Base-by-base conservation (phyloP, 2,329 filamentous ascomycete genomes). In the Fusarium abutilonis region DNA sequence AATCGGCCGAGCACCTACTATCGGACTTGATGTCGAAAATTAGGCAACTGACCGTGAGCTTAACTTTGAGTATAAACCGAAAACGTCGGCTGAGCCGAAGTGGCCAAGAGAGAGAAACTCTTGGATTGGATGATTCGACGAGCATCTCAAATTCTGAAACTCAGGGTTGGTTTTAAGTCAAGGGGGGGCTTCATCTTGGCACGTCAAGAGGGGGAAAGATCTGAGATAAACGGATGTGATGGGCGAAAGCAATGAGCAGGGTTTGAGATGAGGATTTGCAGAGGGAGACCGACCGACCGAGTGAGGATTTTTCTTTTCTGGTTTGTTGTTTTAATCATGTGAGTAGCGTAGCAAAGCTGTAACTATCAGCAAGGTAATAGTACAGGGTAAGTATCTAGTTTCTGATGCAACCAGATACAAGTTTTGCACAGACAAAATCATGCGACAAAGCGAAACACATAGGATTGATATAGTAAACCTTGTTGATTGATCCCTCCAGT, bases 61-160 rank as follows among this genome's bases (percentile, higher is more conserved):
- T 17, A 21, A 36, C 9, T n/a, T 19, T 23, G 17, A 26, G 28
- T 35, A 35, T 7, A 21, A 40, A 19, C 28, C 17, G 15, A 41
- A 56, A 42, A 42, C 28, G 29, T 44, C 17, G 4, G 28, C 31
- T 11, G 34, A 39, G 23, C 34, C 14, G 11, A 21, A 26, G 45
- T 26, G 40, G 40, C 15, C 26, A 44, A 44, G 23, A 31, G 15
- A 21, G 19, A 19, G 19, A 54, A 46, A 31, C 49, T 39, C 41
- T 55, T 50, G 17, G 36, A 56, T 28, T 35, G 52, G 32, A 55
- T 55, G 64, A 39, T 63, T 69, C 45, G 56, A 58, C 28, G 38
- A 59, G 52, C 31, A 47, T 64, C 14, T 63, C 35, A 31, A 39
- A 21, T 26, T 69, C 67, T 69, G 67, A 69, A 69, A 69, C 67